Base-by-base conservation (phyloP, 371 early-diverging fungal genomes). In the Capillidium rhysosporum region DNA sequence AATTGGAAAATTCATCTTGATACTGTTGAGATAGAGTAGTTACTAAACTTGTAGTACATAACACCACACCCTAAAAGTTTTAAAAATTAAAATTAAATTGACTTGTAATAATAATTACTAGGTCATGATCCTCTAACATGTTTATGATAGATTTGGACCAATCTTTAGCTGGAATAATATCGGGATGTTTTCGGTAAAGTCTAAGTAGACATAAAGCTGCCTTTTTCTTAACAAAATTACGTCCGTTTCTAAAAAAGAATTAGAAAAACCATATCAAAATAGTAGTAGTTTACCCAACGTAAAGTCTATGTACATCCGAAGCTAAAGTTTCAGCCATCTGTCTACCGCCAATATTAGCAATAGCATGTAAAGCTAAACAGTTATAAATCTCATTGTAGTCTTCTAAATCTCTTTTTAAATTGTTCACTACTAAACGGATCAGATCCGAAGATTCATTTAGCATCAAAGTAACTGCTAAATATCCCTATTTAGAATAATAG, bases 161-260 rank as follows among this genome's bases (percentile, higher is more conserved):
- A 52, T 90, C 85, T 16, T 73, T 70, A 0, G 82, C 90, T 28
- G 85, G 83, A 49, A 96, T 77, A 9, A 89, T 72, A 47, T 92
- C 91, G 1, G 91, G 92, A 61, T 84, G 80, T 57, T 89, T 88
- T 30, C 98, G 70, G 68, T 78, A 83, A 46, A 97, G 65, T 25
- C 90, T 79, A 49, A 94, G 64, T 55, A 97, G 66, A 38, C 91
- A 89, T 53, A 97, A 68, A 18, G 93, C 94, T 0, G 96, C 92
- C 73, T 97, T 97, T 69, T 97, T 97, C 58, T 85, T 89, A 43
- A 92, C 85, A 73, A 90, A 91, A 55, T 75, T 77, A 57, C 74
- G 73, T 38, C 80, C 78, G 40, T 77, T 75, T 39, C 82, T 84
- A 63, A 48, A 40, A 34, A 48, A 52, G 21, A 20, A n/a, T 31